These are phyloP conservation scores for Ophiosphaerella herpotricha DNA, from an alignment of 2,329 filamentous ascomycete genomes.

Conservation along the genomic window DNA sequence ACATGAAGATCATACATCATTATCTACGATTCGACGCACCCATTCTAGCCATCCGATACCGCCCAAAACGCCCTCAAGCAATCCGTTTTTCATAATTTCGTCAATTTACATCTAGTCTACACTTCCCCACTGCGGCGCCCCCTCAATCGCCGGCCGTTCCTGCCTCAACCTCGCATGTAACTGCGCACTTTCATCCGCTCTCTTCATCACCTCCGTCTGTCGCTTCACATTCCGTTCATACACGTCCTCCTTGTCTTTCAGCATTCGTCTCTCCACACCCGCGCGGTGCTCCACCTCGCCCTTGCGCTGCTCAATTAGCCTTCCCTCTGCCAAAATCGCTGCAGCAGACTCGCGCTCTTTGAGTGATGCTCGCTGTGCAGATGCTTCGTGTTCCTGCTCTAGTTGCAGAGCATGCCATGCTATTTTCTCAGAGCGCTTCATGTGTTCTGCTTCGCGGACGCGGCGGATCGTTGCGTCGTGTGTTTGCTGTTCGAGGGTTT, in stretches of 20 bases:
- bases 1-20: too few species aligned
- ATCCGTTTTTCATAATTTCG: neutral
- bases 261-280: conserved; percentile 27
- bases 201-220: conserved; percentile 35
- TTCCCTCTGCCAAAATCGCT: conserved; percentile 19
- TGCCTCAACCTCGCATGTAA: conserved; percentile 35
- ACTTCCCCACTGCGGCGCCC: conserved; percentile 29
- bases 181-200: conserved; percentile 37
- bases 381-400: conserved; percentile 36
- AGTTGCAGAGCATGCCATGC: conserved; percentile 36
- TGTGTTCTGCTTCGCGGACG: conserved; percentile 35
- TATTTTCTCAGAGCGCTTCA: conserved; percentile 36
- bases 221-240: conserved; percentile 40
- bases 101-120: conserved; percentile 24
- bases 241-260: conserved; percentile 41
- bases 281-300: conserved; percentile 34
- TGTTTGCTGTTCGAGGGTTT: conserved; percentile 32
- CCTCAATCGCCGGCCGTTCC: conserved; percentile 36
- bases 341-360: conserved; percentile 30
- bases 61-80: too few species aligned
- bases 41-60: too few species aligned
- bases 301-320: conserved; percentile 29
- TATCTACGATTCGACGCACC: too few species aligned
- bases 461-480: conserved; percentile 40
- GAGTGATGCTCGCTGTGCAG: conserved; percentile 19